Percentiles rank a stretch among this genome's conserved stretches.
Evolutionary conservation across 148 eudicot species (phyloP).

Genomic region (Salicornia ramosissima): DNA sequence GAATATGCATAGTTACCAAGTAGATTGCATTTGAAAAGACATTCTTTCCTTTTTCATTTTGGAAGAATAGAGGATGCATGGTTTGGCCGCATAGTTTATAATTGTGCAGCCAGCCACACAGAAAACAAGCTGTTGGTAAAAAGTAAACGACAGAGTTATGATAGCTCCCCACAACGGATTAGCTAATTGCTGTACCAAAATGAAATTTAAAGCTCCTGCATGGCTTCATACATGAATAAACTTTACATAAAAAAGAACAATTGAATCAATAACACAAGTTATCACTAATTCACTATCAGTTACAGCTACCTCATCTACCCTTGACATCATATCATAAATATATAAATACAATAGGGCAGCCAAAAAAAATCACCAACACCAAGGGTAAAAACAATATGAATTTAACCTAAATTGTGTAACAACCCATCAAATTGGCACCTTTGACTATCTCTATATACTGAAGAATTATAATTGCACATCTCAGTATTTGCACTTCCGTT

Average conservation of each 20-base stretch:
- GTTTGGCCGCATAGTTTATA: no score
- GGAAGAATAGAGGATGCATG: no score
- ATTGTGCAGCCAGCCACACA: no score
- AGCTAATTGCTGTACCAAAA: no score
- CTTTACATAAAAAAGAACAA: not conserved
- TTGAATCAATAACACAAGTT: not conserved
- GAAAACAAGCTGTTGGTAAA: no score
- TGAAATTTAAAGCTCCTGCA: not conserved
- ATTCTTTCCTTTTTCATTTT: no score
- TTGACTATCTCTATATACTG: not conserved
- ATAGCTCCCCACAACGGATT: no score
- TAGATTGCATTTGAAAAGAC: no score
- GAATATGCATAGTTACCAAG: no score
- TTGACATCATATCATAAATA: no score
- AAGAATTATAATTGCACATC: not conserved
- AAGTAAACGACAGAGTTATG: no score
- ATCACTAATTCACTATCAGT: not conserved
- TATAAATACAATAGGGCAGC: not conserved
- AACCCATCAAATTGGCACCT: conserved; percentile 3
- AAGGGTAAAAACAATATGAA: not conserved
- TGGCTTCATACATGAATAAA: not conserved
- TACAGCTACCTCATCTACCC: not conserved
- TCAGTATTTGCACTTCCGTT: not conserved
- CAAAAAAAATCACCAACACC: conserved; percentile 8
- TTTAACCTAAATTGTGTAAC: conserved; percentile 4